Evolutionary conservation across 2,329 filamentous ascomycete species (phyloP).

Genomic region (Xylaria sp.): DNA sequence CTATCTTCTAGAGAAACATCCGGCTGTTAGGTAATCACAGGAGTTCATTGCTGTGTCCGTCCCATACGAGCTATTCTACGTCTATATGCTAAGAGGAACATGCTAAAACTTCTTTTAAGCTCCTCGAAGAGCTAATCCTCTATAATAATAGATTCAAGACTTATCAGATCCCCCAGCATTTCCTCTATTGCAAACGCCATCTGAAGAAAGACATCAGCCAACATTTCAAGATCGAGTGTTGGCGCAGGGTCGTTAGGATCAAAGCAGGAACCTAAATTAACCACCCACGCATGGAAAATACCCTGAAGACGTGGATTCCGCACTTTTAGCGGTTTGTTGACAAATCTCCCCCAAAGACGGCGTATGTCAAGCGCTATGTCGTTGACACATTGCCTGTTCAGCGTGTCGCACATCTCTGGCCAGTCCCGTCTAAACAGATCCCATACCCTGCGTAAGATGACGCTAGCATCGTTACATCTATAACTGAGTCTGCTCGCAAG

Average conservation of each 20-base stretch:
- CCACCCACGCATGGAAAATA: not conserved
- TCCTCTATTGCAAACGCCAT: conserved; percentile 20
- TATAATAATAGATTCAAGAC: not conserved
- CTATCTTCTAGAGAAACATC: not conserved
- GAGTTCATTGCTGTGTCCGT: not conserved
- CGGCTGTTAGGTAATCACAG: not conserved
- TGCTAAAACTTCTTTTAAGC: not conserved
- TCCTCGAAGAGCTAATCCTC: not conserved
- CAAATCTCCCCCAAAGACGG: not conserved
- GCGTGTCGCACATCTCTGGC: not conserved
- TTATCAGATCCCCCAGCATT: conserved; percentile 10
- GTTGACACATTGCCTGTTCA: not conserved
- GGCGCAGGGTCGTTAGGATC: not conserved
- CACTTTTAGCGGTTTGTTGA: not conserved
- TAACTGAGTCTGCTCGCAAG: conserved; percentile 12
- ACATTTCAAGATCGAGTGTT: conserved; percentile 7
- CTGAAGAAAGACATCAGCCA: conserved; percentile 20
- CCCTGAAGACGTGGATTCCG: not conserved
- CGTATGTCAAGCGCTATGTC: not conserved
- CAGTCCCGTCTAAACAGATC: not conserved
- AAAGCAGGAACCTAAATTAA: conserved; percentile 1
- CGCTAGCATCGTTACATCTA: conserved; percentile 19
- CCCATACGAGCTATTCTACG: not conserved
- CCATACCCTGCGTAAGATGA: conserved; percentile 2
- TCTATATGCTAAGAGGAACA: not conserved